Conservation (phyloP, 1,284 basidiomycete species). For the Coniophora puteana region DNA sequence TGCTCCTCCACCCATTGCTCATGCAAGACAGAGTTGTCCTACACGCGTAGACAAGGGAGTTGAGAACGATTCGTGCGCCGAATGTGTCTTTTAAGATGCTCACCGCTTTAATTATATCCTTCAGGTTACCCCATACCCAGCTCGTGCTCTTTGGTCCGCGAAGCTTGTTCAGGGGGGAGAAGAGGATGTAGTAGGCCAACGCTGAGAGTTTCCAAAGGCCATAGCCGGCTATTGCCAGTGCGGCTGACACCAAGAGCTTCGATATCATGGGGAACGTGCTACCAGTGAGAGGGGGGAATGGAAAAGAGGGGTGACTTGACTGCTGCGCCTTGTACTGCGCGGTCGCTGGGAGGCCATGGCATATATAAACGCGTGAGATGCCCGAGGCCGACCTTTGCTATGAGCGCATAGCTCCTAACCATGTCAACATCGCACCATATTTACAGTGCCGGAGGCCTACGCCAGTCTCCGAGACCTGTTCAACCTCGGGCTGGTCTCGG, state of each 20-base stretch:
- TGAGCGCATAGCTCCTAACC: no score
- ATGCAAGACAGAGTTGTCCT: constrained; percentile 39
- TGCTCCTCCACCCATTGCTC: constrained; percentile 54
- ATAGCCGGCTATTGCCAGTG: constrained; percentile 19
- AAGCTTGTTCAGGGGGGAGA: constrained; percentile 41
- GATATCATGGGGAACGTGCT: constrained; percentile 5
- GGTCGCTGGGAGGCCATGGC: no score
- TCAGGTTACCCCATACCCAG: constrained; percentile 51
- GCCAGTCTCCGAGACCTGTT: no score
- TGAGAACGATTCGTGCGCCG: not conserved
- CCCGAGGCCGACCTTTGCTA: no score
- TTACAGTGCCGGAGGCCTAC: no score
- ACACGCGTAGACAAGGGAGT: not conserved
- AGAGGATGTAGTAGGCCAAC: constrained; percentile 25
- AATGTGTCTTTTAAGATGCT: constrained; percentile 9
- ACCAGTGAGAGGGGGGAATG: no score
- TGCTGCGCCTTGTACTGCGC: no score
- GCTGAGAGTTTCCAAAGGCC: constrained; percentile 22
- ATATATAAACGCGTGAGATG: no score
- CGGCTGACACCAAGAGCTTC: constrained; percentile 14
- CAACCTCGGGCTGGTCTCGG: no score
- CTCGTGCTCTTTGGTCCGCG: constrained; percentile 48
- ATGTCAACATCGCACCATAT: no score
- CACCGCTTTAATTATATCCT: constrained; percentile 39
- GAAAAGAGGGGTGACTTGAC: no score